Base-by-base conservation (phyloP, 106 monocot genomes). In the Triglochin maritima region DNA sequence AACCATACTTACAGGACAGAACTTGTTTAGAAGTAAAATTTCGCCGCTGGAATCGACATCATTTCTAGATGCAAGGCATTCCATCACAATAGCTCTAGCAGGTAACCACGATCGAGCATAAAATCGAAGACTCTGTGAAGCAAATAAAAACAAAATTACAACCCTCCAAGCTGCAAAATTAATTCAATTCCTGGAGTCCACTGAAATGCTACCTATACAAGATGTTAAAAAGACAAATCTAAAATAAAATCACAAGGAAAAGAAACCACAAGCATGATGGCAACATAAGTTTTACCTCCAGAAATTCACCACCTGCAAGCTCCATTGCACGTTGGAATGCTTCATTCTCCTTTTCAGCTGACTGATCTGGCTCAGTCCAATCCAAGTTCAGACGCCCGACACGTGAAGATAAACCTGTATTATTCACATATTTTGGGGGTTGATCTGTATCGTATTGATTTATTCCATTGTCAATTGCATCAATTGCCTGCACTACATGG, bases 391-490 rank as follows among this genome's bases (percentile, higher is more conserved):
- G 78, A 50, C 84, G 83, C 3, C 82, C 81, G 73, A 98, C 84
- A 60, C 96, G 69, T 51, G 91, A 88, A 64, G 96, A 88, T 65
- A 98, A 77, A 67, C 77, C 59, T 45, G 91, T 88, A 65, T 91
- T 86, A 49, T 79, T 92, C 53, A 98, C 84, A 55, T 88, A 98
- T 65, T 79, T 98, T 53, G 91, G 84, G 53, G 88, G 83, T 56
- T 80, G 84, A 51, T 98, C 91, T 5, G 91, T 86, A 48, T 88
- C 88, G 56, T 79, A 91, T 65, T 86, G 83, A 67, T 82, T 91
- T 65, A 98, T 78, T n/a, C 96, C 96, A 69, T 98, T 98, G 74
- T 98, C 96, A 75, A 88, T 82, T 15, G 96, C 96, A 82, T 98
- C 96, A 69, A 98, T 74, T 72, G 91, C 86, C 96, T 98, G 56